Conservation (phyloP, 768 basidiomycete genomes). For the Kwoniella sp. region DNA sequence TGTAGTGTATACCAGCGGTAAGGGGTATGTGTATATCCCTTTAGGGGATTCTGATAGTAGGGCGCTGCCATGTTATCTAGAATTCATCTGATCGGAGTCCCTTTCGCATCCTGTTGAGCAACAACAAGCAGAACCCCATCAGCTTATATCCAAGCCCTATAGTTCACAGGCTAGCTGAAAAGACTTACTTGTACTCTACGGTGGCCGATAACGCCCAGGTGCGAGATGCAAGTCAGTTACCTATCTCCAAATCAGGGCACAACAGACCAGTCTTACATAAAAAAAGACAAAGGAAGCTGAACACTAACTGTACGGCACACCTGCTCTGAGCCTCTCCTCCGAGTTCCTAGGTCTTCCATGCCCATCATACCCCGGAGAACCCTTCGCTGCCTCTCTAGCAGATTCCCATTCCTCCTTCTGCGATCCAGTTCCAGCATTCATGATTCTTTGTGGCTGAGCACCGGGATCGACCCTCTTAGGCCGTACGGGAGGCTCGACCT, state of each 20-base stretch:
- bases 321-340: slow-evolving; percentile 72
- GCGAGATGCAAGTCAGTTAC: neutral
- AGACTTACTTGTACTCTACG: slow-evolving; percentile 45
- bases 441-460: slow-evolving; percentile 39
- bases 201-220: neutral
- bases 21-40: too few relatives aligned
- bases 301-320: slow-evolving; percentile 55
- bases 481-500: slow-evolving; percentile 27
- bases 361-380: slow-evolving; percentile 68
- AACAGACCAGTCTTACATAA: too few relatives aligned
- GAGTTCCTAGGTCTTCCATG: slow-evolving; percentile 73
- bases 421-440: slow-evolving; percentile 8
- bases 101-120: slow-evolving; percentile 42
- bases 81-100: slow-evolving; percentile 51
- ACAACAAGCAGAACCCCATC: neutral
- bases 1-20: too few relatives aligned
- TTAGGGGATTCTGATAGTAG: too few relatives aligned
- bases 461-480: slow-evolving; percentile 26
- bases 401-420: slow-evolving; percentile 56
- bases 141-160: neutral
- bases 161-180: neutral
- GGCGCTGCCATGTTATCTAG: slow-evolving; percentile 13
- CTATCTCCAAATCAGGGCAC: too few relatives aligned
- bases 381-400: slow-evolving; percentile 59
- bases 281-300: neutral